A percentile compares a stretch with the other conserved stretches of the same genome.
phyloP scores from a whole-genome alignment of 208 protist genomes.

The Crithidia fasciculata region DNA sequence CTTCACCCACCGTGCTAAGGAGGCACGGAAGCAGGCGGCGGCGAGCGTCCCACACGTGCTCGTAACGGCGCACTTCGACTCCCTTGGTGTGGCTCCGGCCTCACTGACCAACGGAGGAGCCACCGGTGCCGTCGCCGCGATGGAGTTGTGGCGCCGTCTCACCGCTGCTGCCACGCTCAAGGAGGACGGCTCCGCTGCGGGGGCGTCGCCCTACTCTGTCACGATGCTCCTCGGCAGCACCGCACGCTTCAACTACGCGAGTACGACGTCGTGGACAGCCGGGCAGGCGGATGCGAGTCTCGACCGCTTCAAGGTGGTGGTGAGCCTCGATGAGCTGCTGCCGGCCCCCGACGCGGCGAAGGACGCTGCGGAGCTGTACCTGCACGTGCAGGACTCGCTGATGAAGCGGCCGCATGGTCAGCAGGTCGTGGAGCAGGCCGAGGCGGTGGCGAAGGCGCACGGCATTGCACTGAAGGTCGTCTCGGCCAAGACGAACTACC shows the following conservation, averaged over 20 bases:
- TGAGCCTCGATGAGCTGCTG: conserved; percentile 84
- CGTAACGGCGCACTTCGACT: conserved; percentile 75
- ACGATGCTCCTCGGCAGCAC: conserved; percentile 72
- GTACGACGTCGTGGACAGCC: conserved; percentile 60
- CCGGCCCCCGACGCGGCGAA: conserved; percentile 14
- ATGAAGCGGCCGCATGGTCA: conserved; percentile 52
- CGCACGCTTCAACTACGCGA: conserved; percentile 77
- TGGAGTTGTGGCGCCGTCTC: conserved; percentile 79
- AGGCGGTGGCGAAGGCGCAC: conserved; percentile 38
- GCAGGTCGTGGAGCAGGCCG: conserved; percentile 52
- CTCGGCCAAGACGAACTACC: conserved; percentile 76
- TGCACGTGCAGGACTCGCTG: conserved; percentile 81
- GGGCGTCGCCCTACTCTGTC: conserved; percentile 38
- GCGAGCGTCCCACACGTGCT: conserved; percentile 47
- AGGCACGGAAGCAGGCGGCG: conserved; percentile 12
- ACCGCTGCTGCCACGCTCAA: conserved; percentile 27
- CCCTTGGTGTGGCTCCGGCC: conserved; percentile 70
- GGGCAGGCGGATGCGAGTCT: conserved; percentile 51
- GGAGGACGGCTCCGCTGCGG: conserved; percentile 15
- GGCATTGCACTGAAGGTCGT: conserved; percentile 63
- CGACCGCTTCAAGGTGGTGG: conserved; percentile 51
- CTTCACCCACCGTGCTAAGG: conserved; percentile 44
- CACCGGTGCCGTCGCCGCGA: conserved; percentile 60
- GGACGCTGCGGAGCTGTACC: conserved; percentile 49
- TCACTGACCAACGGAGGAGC: conserved; percentile 49